phyloP scores from a whole-genome alignment of 2,329 filamentous ascomycete species.

The Pseudogymnoascus sp. region DNA sequence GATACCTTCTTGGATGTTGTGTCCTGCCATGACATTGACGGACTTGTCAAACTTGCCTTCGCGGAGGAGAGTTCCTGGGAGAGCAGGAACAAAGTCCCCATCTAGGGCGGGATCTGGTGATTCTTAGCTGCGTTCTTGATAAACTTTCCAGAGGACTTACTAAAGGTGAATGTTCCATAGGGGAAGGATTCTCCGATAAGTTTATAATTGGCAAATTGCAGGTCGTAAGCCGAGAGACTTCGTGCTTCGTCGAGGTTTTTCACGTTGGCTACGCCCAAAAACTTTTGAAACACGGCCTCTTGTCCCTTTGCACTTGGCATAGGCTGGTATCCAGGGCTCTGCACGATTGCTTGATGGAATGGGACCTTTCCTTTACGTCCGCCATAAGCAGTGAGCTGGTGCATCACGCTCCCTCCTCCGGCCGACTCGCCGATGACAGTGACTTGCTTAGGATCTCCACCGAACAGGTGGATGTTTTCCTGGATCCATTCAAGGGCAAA shows the following conservation, averaged over 20 bases:
- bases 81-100: conserved; percentile 38
- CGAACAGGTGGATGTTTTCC: conserved; percentile 53
- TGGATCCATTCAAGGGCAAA: conserved; percentile 52
- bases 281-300: conserved; percentile 20
- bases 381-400: conserved; percentile 47
- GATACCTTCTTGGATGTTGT: conserved; percentile 37
- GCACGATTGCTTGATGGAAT: conserved; percentile 33
- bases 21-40: conserved; percentile 37
- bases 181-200: conserved; percentile 26
- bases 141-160: conserved; percentile 12
- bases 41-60: conserved; percentile 37
- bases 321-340: conserved; percentile 22
- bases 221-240: conserved; percentile 11
- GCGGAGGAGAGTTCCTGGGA: conserved; percentile 38
- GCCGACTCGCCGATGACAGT: conserved; percentile 60
- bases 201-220: conserved; percentile 21
- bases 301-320: conserved; percentile 12
- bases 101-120: conserved; percentile 37
- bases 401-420: conserved; percentile 48
- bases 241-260: conserved; percentile 29
- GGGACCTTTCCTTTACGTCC: conserved; percentile 30
- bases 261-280: conserved; percentile 27
- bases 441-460: conserved; percentile 57
- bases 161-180: conserved; percentile 36
- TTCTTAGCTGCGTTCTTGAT: conserved; percentile 18